Evolutionary conservation across 2,329 filamentous ascomycete genomes (phyloP), one percentile per base, ranked within the genome.

Genomic region (Colletotrichum orbiculare): DNA sequence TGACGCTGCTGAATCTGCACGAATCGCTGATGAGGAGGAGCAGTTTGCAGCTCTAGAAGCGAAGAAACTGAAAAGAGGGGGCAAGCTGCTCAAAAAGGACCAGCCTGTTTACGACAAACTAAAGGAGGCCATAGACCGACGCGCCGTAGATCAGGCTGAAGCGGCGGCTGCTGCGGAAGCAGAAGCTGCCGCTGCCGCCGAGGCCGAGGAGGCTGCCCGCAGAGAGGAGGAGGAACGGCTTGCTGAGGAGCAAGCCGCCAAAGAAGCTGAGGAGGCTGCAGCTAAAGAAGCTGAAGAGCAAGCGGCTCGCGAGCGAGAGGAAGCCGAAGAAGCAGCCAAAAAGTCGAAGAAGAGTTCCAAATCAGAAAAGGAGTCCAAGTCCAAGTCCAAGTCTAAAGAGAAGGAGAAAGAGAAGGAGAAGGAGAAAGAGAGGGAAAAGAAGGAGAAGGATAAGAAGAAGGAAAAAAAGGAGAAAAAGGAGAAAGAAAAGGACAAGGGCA

Each of bases 41-140:
- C 78, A 83, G 62, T 72, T 82, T 11, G 77, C 73, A 12, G 71
- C 73, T 4, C 73, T 83, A 5, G 81, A 80, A 47, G 76, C 77
- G 33, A 87, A 85, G 71, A 85, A 83, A 69, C 77, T 77, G 2
- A 83, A 81, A 68, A 87, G 83, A 25, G 25, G 25, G 71, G 76
- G 72, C 50, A 84, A 77, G 64, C 69, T 83, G 11, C 72, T 70
- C 2, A 84, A 79, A 67, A 82, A 77, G 61, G 82, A 83, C 38
- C 74, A 83, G 54, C 81, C 84, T 64, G 82, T 80, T 64, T 74
- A 79, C 34, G 74, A 78, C 39, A 69, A 70, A 8, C 70, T 83
- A 7, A 76, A 73, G 9, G 74, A 74, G 42, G 78, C 73, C 38
- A 72, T 75, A 34, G 72, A 71, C 35, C 72, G 71, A 64, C 74